Evolutionary conservation across 2,329 filamentous ascomycete species (phyloP), one percentile per base, ranked within the genome.

Genomic region (Fusarium bulbicola): DNA sequence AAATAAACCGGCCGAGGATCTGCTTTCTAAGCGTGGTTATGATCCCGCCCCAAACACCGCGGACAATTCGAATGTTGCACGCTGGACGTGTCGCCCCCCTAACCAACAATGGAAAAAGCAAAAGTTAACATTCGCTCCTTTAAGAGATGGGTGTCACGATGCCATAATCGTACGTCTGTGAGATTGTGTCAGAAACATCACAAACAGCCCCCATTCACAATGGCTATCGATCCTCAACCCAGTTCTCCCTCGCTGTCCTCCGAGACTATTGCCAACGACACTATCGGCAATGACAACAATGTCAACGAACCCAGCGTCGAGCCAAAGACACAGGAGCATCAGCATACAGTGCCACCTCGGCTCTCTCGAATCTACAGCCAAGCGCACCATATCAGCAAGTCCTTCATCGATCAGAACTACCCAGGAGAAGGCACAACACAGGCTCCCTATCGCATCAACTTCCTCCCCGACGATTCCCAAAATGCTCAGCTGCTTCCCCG

Each of bases 391-490:
- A 26, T 36, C 4, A 43, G 37, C 1, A 15, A 32, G 7, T 37
- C 20, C 1, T 30, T 73, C 10, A 80, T 9, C 4, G n/a, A 59
- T 1, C 57, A 72, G 13, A 59, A 54, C 2, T 92, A 92, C 71
- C 77, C 81, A 9, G 91, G 91, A 28, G 80, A 85, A 6, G 92
- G 92, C 59, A 94, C 92, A 3, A 80, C 84, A 8, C 87, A 91
- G 32, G 88, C 90, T 42, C 92, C 92, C 1, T 94, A 88, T 72
- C 81, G 89, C n/a, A 91, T 94, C 71, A 87, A 88, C 61, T 94
- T 91, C 82, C 86, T 93, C n/a, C 86, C 88, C 18, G 79, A 89
- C 59, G 92, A 95, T 77, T 85, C 88, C 5, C 86, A 89, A 72
- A 92, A 94, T 78, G 91, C 92, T 0, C 87, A 91, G 84, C 81